Evolutionary conservation across 495 filamentous ascomycete species (phyloP).

Genomic region (Penicillium cosmopolitanum): DNA sequence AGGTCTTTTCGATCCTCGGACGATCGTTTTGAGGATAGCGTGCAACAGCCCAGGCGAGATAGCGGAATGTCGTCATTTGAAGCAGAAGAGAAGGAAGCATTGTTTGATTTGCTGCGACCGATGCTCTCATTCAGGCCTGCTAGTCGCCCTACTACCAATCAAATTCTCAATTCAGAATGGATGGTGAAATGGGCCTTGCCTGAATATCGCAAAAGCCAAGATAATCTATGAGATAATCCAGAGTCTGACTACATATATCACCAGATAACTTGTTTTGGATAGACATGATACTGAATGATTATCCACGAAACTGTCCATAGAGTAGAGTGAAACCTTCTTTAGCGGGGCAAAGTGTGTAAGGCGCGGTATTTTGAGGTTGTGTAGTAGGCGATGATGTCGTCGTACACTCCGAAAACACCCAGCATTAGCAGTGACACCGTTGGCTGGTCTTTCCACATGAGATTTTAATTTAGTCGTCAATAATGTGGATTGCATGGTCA

Average conservation of each 20-base stretch:
- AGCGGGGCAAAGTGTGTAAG: too few relatives aligned
- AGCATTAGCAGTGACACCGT: too few relatives aligned
- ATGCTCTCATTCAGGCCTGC: slow-evolving; percentile 49
- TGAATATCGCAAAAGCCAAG: slow-evolving; percentile 31
- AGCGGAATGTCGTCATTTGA: slow-evolving; percentile 29
- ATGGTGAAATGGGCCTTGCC: slow-evolving; percentile 49
- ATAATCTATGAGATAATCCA: slow-evolving; percentile 7
- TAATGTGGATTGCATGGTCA: too few relatives aligned
- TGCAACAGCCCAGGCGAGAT: slow-evolving; percentile 33
- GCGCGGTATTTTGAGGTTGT: too few relatives aligned
- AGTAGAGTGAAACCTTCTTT: too few relatives aligned
- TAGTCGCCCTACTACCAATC: slow-evolving; percentile 34
- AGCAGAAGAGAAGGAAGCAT: slow-evolving; percentile 31
- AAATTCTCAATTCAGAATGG: slow-evolving; percentile 41
- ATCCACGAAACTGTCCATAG: too few relatives aligned
- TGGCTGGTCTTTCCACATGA: too few relatives aligned
- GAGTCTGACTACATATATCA: too few relatives aligned
- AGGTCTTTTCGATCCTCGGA: slow-evolving; percentile 31
- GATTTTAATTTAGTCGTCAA: too few relatives aligned
- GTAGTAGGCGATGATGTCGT: too few relatives aligned
- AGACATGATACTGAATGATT: too few relatives aligned
- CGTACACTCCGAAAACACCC: too few relatives aligned
- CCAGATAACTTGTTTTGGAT: neutral
- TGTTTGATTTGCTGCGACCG: slow-evolving; percentile 38
- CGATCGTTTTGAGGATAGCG: slow-evolving; percentile 37